A percentile compares a stretch with the other conserved stretches of the same genome.
Conservation (phyloP, 768 basidiomycete species). For the Dacryopinax spathularia region DNA sequence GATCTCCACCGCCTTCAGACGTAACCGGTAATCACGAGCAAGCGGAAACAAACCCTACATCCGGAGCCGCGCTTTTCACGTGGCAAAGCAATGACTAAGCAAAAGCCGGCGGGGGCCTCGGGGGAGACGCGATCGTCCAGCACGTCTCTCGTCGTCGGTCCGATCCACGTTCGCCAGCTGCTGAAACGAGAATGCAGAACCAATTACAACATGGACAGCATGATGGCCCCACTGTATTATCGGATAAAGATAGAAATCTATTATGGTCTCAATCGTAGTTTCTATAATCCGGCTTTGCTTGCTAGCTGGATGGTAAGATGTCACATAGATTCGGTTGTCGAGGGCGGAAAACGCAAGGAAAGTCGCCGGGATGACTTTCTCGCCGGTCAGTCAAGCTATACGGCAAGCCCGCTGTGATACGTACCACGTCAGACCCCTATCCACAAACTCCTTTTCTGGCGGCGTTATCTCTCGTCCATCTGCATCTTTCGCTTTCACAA, state of each 20-base stretch:
- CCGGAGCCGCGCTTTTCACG: neutral
- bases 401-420: neutral
- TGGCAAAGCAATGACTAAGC: no score
- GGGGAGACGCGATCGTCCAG: no score
- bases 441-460: neutral
- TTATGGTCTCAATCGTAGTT: no score
- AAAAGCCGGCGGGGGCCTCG: no score
- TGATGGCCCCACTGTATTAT: no score
- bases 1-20: neutral
- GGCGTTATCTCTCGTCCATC: neutral
- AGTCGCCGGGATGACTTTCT: neutral
- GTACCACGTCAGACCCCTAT: neutral
- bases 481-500: neutral
- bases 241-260: no score
- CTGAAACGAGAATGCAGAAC: no score
- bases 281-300: no score
- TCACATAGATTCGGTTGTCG: neutral
- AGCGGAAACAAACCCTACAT: neutral
- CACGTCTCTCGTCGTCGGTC: no score
- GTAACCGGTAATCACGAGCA: neutral
- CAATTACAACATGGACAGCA: no score
- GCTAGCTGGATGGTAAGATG: neutral
- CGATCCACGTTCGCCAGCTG: no score
- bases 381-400: neutral
- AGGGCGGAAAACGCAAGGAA: neutral